phyloP scores from a whole-genome alignment of 805 yeast species.

The Wickerhamia fluorescens region DNA sequence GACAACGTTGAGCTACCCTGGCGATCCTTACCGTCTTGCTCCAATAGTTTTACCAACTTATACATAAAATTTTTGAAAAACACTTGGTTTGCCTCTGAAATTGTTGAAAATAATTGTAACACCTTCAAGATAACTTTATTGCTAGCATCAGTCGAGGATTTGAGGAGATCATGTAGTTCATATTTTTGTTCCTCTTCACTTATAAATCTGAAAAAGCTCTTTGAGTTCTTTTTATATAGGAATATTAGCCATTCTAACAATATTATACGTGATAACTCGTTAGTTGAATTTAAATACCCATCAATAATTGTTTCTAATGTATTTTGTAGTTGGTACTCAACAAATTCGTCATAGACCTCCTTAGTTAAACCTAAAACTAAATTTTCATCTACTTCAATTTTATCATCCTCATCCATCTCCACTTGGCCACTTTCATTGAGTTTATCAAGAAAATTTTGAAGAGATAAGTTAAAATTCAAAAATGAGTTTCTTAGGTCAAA shows the following conservation, averaged over 20 bases:
- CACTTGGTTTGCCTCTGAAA: slow-evolving; percentile 67
- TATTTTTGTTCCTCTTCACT: slow-evolving; percentile 30
- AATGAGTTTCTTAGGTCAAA: slow-evolving; percentile 30
- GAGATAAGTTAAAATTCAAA: slow-evolving; percentile 25
- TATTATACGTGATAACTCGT: slow-evolving; percentile 76
- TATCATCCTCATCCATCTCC: slow-evolving; percentile 6
- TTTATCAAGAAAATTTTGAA: slow-evolving; percentile 27
- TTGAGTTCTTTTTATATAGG: slow-evolving; percentile 59
- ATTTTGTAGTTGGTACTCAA: slow-evolving; percentile 33
- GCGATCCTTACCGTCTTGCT: slow-evolving; percentile 31
- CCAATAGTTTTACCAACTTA: slow-evolving; percentile 62
- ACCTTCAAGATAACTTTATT: slow-evolving; percentile 74
- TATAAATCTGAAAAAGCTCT: slow-evolving; percentile 21
- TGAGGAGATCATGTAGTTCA: slow-evolving; percentile 70
- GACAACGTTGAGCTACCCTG: slow-evolving; percentile 51
- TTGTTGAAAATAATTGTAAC: slow-evolving; percentile 62
- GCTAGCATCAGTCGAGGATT: slow-evolving; percentile 61
- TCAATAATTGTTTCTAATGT: slow-evolving; percentile 65
- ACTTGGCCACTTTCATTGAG: slow-evolving; percentile 16
- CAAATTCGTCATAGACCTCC: slow-evolving; percentile 34
- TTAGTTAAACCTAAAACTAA: slow-evolving; percentile 40
- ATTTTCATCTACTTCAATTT: slow-evolving; percentile 43
- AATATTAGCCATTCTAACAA: slow-evolving; percentile 86
- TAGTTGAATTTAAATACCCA: slow-evolving; percentile 42
- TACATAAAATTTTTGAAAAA: slow-evolving; percentile 72